Conservation (phyloP, 73 alveolate species). For the Paraurostyla sp. region DNA sequence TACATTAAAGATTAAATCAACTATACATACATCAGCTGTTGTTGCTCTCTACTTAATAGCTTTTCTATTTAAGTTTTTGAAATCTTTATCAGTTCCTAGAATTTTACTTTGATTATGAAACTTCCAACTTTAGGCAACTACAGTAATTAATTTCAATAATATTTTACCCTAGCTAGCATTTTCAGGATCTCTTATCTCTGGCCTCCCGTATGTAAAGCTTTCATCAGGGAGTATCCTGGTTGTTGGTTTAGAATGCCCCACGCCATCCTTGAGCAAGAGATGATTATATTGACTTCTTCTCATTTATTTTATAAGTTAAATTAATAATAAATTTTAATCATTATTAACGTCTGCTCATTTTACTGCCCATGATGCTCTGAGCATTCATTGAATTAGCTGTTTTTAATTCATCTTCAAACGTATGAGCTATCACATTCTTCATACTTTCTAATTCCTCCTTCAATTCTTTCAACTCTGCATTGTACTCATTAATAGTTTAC, state of each 20-base stretch:
- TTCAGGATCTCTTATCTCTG: slow-evolving; percentile 65
- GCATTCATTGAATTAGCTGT: slow-evolving; percentile 55
- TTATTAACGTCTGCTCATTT: slow-evolving; percentile 31
- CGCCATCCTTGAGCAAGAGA: slow-evolving; percentile 67
- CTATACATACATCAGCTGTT: slow-evolving; percentile 37
- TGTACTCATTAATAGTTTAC: slow-evolving; percentile 36
- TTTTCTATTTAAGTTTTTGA: slow-evolving; percentile 35
- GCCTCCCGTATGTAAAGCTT: slow-evolving; percentile 65
- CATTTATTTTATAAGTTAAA: background rate
- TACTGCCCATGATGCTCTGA: background rate
- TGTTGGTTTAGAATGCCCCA: slow-evolving; percentile 65
- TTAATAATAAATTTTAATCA: background rate
- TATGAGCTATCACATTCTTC: slow-evolving; percentile 62
- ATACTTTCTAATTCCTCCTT: slow-evolving; percentile 62
- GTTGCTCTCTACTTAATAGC: slow-evolving; percentile 52
- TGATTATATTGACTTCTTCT: slow-evolving; percentile 66
- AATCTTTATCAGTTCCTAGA: slow-evolving; percentile 62
- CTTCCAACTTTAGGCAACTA: slow-evolving; percentile 55
- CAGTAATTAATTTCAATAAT: background rate
- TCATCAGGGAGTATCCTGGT: slow-evolving; percentile 54
- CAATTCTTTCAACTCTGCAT: slow-evolving; percentile 20
- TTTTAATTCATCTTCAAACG: slow-evolving; percentile 62
- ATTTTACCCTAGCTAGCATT: slow-evolving; percentile 63
- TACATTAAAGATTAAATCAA: background rate
- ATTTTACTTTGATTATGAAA: slow-evolving; percentile 18